A percentile compares a stretch with the other conserved stretches of the same genome.
Evolutionary conservation across 257 asterid genomes (phyloP).

Genomic region (Rauvolfia tetraphylla): DNA sequence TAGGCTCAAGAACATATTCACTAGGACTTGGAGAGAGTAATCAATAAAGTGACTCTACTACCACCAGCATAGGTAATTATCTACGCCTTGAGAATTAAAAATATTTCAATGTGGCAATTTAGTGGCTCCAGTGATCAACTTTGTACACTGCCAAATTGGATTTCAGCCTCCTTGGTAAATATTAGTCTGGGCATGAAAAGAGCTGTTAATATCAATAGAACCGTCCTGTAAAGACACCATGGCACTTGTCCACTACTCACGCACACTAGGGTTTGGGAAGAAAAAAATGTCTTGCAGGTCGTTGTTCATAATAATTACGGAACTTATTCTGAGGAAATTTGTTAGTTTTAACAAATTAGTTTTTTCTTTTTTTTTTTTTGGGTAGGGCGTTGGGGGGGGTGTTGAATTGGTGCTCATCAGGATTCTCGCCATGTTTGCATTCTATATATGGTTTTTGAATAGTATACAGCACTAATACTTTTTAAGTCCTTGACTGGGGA

Average conservation of each 20-base stretch:
- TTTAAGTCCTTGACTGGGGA: not conserved
- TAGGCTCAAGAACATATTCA: conserved; percentile 64
- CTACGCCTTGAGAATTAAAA: not conserved
- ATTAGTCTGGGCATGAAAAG: conserved; percentile 15
- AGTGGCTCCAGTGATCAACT: not conserved
- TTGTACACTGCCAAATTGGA: not conserved
- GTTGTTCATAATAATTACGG: not conserved
- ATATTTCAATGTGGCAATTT: not conserved
- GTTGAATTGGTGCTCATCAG: not conserved
- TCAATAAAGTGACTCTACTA: conserved; percentile 30
- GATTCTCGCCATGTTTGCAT: not conserved
- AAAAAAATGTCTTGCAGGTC: not conserved
- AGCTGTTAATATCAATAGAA: not conserved
- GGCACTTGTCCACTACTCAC: conserved; percentile 1
- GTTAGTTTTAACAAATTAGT: not conserved
- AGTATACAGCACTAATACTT: not conserved
- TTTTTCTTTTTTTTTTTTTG: not conserved
- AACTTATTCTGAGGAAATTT: conserved; percentile 5
- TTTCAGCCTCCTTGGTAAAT: conserved; percentile 8
- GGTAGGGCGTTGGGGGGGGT: not conserved
- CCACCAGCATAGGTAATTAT: conserved; percentile 43
- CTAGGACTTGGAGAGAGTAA: conserved; percentile 72
- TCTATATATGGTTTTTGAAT: not conserved
- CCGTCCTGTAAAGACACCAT: not conserved
- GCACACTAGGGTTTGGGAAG: not conserved